A percentile compares a stretch with the other conserved stretches of the same genome.
These are phyloP conservation scores for Iris macrosiphon DNA, from an alignment of 106 monocot genomes.

Conservation along the genomic window DNA sequence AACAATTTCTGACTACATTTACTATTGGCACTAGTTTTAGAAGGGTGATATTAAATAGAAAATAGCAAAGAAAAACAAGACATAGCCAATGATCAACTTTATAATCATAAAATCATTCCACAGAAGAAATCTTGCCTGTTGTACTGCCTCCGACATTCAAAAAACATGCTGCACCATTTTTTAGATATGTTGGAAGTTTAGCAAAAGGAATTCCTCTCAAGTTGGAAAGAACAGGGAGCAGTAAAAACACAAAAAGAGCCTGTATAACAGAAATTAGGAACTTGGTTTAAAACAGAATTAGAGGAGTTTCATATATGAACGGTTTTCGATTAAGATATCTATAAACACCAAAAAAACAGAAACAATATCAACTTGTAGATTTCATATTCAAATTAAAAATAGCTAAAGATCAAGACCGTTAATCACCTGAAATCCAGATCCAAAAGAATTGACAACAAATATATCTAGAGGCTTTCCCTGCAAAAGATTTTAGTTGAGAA, in stretches of 20 bases:
- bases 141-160: slow-evolving; percentile 49
- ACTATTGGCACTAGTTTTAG: not conserved
- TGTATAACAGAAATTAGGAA: slow-evolving; percentile 25
- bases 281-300: no score
- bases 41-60: not conserved
- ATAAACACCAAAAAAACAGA: no score
- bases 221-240: slow-evolving; percentile 89
- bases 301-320: no score
- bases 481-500: slow-evolving; percentile 1
- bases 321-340: no score
- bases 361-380: no score
- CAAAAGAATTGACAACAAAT: slow-evolving; percentile 98
- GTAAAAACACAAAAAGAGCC: slow-evolving; percentile 91
- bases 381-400: no score
- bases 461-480: slow-evolving; percentile 91
- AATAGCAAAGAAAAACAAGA: no score
- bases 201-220: slow-evolving; percentile 83
- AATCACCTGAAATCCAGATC: slow-evolving; percentile 95
- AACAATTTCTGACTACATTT: no score
- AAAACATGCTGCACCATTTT: slow-evolving; percentile 80
- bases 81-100: no score
- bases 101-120: no score
- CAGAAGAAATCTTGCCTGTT: slow-evolving; percentile 36
- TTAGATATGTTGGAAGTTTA: slow-evolving; percentile 72
- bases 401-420: no score